Percentiles rank a stretch among this genome's conserved stretches.
Evolutionary conservation across 371 early-diverging fungal genomes (phyloP).

Genomic region (Mortierella polycephala): DNA sequence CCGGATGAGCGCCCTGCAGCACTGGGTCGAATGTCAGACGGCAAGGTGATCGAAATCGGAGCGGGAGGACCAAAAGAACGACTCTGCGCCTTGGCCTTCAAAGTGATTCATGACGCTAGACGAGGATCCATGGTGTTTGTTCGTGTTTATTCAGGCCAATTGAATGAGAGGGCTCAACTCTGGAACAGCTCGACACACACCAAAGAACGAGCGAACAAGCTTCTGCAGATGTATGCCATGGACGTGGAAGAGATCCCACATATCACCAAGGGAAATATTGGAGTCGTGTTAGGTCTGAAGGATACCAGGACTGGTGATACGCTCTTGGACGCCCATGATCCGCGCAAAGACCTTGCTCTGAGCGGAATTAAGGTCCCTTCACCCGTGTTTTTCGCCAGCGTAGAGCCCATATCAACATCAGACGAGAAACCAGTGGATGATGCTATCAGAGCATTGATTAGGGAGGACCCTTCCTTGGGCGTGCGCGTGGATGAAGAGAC

Average conservation of each 20-base stretch:
- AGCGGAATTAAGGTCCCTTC: slow-evolving; percentile 86
- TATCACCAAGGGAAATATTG: slow-evolving; percentile 89
- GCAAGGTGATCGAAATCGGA: slow-evolving; percentile 54
- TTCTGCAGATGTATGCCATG: slow-evolving; percentile 94
- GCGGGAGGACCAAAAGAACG: slow-evolving; percentile 59
- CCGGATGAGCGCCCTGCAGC: slow-evolving; percentile 79
- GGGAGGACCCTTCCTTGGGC: slow-evolving; percentile 93
- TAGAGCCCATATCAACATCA: slow-evolving; percentile 80
- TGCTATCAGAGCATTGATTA: slow-evolving; percentile 77
- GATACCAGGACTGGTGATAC: slow-evolving; percentile 95
- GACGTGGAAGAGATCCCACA: slow-evolving; percentile 86
- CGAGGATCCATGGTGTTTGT: slow-evolving; percentile 93
- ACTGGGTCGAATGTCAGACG: slow-evolving; percentile 60
- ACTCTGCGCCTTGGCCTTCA: slow-evolving; percentile 93
- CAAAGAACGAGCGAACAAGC: slow-evolving; percentile 87
- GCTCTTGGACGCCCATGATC: slow-evolving; percentile 70
- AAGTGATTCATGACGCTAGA: slow-evolving; percentile 86
- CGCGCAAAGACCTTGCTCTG: slow-evolving; percentile 67
- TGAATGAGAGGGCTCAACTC: slow-evolving; percentile 74
- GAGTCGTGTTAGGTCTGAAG: slow-evolving; percentile 89
- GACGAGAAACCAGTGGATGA: slow-evolving; percentile 83
- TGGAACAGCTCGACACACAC: slow-evolving; percentile 71
- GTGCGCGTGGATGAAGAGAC: slow-evolving; percentile 84
- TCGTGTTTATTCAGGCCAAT: slow-evolving; percentile 89
- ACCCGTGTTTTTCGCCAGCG: slow-evolving; percentile 91